A percentile compares a stretch with the other conserved stretches of the same genome.
These are phyloP conservation scores for Agapanthus africanus DNA, from an alignment of 106 monocot genomes.

Conservation along the genomic window DNA sequence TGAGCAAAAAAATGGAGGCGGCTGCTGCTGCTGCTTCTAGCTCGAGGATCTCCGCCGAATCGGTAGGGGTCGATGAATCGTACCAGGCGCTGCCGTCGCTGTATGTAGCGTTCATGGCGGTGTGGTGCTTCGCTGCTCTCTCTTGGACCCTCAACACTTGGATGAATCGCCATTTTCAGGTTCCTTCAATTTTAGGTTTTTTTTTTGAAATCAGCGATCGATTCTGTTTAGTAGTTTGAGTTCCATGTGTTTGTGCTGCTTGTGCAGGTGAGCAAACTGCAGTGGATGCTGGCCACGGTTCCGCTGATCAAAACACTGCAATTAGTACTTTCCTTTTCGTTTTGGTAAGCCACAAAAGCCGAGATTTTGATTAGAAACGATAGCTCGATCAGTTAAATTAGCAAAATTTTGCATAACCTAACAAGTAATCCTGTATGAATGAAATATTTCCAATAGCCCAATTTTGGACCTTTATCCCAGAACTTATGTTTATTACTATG, in stretches of 20 bases:
- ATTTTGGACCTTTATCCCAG: background rate
- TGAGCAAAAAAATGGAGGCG: conserved; percentile 10
- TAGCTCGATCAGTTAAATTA: background rate
- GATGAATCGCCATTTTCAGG: conserved; percentile 72
- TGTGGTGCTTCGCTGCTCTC: conserved; percentile 56
- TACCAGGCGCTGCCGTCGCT: conserved; percentile 60
- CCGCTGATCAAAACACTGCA: conserved; percentile 73
- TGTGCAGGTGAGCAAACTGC: conserved; percentile 67
- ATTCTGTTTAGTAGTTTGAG: background rate
- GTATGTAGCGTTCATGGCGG: conserved; percentile 46
- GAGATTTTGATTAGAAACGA: background rate
- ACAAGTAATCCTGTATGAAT: no score
- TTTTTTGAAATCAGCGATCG: background rate
- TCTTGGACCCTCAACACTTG: conserved; percentile 61
- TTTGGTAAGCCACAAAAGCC: conserved; percentile 45
- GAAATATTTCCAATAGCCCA: no score
- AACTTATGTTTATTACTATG: background rate
- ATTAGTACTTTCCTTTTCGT: conserved; percentile 55
- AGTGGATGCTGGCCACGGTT: conserved; percentile 62
- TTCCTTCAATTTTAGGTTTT: background rate
- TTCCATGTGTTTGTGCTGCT: no score
- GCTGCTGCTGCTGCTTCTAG: conserved; percentile 7
- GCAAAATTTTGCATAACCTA: no score
- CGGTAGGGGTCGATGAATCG: conserved; percentile 26
- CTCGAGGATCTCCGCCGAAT: conserved; percentile 2